phyloP scores from a whole-genome alignment of 805 yeast genomes.

The Saturnispora ahearnii region DNA sequence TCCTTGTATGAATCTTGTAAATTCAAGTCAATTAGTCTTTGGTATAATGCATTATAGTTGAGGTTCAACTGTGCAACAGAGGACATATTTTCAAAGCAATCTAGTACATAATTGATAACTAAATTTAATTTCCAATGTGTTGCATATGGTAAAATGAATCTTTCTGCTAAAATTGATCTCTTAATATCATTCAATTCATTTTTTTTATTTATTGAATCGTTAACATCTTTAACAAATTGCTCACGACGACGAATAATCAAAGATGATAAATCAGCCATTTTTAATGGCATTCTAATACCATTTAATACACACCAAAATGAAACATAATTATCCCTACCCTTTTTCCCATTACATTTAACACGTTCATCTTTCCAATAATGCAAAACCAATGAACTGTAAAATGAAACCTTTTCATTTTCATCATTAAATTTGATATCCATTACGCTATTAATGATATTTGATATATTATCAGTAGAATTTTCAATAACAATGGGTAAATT shows the following conservation, averaged over 20 bases:
- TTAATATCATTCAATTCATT: slow-evolving; percentile 22
- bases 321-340: slow-evolving; percentile 27
- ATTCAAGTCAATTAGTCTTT: slow-evolving; percentile 25
- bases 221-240: slow-evolving; percentile 17
- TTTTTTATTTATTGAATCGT: slow-evolving; percentile 14
- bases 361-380: slow-evolving; percentile 37
- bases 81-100: slow-evolving; percentile 11
- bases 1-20: slow-evolving; percentile 38
- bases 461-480: slow-evolving; percentile 11
- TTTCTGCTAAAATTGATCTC: slow-evolving; percentile 54
- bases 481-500: slow-evolving; percentile 12
- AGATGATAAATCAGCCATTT: slow-evolving; percentile 44
- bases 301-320: slow-evolving; percentile 50
- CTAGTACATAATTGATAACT: slow-evolving; percentile 14
- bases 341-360: slow-evolving; percentile 22
- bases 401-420: slow-evolving; percentile 19
- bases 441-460: slow-evolving; percentile 7
- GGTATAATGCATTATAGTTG: slow-evolving; percentile 29
- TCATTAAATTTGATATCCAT: slow-evolving; percentile 5
- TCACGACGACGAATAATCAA: slow-evolving; percentile 31
- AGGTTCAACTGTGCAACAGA: slow-evolving; percentile 17
- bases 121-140: slow-evolving; percentile 40
- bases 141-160: slow-evolving; percentile 43
- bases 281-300: slow-evolving; percentile 58
- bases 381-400: slow-evolving; percentile 44